Evolutionary conservation across 805 yeast genomes (phyloP).

Genomic region (Osmozyma mogii): DNA sequence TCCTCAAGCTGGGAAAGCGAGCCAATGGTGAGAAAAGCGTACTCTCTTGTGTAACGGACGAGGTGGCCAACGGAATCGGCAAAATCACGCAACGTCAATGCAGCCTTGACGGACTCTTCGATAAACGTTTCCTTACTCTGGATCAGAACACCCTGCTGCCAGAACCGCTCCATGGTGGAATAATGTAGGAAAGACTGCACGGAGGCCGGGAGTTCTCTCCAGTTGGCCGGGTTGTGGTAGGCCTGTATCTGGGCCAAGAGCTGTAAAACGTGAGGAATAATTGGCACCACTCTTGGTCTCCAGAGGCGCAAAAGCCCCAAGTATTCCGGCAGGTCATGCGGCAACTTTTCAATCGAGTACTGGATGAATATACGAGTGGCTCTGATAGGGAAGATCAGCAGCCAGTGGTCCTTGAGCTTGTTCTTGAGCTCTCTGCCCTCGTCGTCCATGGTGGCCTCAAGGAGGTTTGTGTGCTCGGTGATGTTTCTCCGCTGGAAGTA

Average conservation of each 20-base stretch:
- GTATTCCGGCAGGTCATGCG: constrained; percentile 71
- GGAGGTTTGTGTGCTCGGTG: constrained; percentile 63
- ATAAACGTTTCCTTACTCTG: constrained; percentile 91
- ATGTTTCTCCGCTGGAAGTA: constrained; percentile 82
- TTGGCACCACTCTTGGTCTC: constrained; percentile 90
- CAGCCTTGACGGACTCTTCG: constrained; percentile 89
- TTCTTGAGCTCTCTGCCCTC: constrained; percentile 70
- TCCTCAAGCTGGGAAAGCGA: constrained; percentile 86
- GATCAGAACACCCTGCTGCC: constrained; percentile 97
- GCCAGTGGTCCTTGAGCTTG: constrained; percentile 85
- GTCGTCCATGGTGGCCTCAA: constrained; percentile 83
- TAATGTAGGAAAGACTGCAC: constrained; percentile 89
- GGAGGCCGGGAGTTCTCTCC: constrained; percentile 80
- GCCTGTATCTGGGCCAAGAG: constrained; percentile 86
- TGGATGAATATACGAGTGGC: constrained; percentile 93
- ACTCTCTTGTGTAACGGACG: constrained; percentile 90
- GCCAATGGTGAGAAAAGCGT: constrained; percentile 83
- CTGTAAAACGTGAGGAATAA: constrained; percentile 84
- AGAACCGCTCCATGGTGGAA: constrained; percentile 86
- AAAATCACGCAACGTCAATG: constrained; percentile 88
- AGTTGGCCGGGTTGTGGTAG: constrained; percentile 87
- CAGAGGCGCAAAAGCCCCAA: constrained; percentile 64
- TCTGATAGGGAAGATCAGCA: constrained; percentile 87
- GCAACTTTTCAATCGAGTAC: constrained; percentile 87
- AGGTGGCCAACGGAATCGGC: constrained; percentile 97